These are phyloP conservation scores for Phialophora chinensis DNA, from an alignment of 2,329 filamentous ascomycete species.

Conservation along the genomic window DNA sequence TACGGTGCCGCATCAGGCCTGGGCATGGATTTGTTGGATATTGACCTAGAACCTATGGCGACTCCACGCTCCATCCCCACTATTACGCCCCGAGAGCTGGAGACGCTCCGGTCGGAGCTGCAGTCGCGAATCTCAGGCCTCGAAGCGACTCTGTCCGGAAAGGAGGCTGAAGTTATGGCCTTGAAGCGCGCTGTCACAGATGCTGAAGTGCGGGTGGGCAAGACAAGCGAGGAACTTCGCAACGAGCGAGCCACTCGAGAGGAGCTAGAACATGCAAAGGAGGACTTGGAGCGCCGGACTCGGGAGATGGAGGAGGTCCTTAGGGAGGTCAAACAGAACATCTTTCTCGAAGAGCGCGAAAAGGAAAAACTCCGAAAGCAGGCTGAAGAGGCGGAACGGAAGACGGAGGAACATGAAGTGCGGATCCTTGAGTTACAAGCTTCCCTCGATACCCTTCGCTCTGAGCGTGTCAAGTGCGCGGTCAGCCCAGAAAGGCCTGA, in stretches of 20 bases:
- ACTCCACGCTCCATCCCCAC: constrained; percentile 90
- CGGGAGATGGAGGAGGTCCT: constrained; percentile 85
- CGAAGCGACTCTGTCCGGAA: constrained; percentile 87
- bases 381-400: constrained; percentile 76
- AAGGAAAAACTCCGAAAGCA: constrained; percentile 77
- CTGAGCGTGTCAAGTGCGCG: constrained; percentile 40
- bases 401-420: constrained; percentile 52
- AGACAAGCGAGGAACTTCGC: constrained; percentile 80
- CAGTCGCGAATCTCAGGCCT: constrained; percentile 94
- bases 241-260: constrained; percentile 76
- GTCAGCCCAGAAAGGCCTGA: constrained; percentile 45
- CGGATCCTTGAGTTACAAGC: constrained; percentile 55
- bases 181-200: constrained; percentile 87
- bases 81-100: constrained; percentile 88
- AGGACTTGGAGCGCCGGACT: constrained; percentile 82
- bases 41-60: constrained; percentile 90
- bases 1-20: constrained; percentile 31
- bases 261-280: constrained; percentile 74
- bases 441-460: constrained; percentile 52
- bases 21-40: constrained; percentile 69
- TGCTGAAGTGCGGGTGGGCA: constrained; percentile 88
- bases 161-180: constrained; percentile 87
- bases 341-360: constrained; percentile 77
- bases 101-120: constrained; percentile 88
- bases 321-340: constrained; percentile 79